A percentile compares a stretch with the other conserved stretches of the same genome.
phyloP scores from a whole-genome alignment of 352 stramenopile species.

The Globisporangium emineosum region DNA sequence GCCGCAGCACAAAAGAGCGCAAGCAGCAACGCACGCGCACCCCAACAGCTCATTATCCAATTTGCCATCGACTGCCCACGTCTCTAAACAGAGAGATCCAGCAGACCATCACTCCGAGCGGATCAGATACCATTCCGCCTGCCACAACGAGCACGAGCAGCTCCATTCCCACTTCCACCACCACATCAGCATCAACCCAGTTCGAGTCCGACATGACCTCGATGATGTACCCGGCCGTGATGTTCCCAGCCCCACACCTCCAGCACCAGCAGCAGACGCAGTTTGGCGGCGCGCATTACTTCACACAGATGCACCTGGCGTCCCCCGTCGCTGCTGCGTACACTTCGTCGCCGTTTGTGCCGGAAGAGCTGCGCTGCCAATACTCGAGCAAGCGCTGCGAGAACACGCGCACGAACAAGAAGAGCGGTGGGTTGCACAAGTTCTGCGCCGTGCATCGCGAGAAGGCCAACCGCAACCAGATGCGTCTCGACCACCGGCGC shows the following conservation, averaged over 20 bases:
- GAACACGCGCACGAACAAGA: conserved; percentile 40
- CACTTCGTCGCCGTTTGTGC: conserved; percentile 15
- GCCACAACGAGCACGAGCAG: background rate
- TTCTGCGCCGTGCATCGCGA: conserved; percentile 53
- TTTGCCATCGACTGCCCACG: conserved; percentile 6
- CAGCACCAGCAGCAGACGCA: conserved; percentile 1
- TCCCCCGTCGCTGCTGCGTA: background rate
- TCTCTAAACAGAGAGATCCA: background rate
- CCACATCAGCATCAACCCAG: background rate
- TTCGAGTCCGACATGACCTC: conserved; percentile 8
- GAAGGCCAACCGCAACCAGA: conserved; percentile 72
- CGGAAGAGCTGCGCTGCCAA: conserved; percentile 47
- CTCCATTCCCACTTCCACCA: background rate
- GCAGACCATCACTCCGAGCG: conserved; percentile 4
- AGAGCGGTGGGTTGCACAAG: conserved; percentile 52
- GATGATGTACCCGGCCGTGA: conserved; percentile 15
- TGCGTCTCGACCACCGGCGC: conserved; percentile 56
- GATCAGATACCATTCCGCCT: conserved; percentile 9
- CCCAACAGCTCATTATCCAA: conserved; percentile 6
- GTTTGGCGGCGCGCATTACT: background rate
- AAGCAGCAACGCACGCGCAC: background rate
- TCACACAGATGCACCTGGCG: background rate
- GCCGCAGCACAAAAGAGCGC: background rate
- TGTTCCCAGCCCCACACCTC: conserved; percentile 6
- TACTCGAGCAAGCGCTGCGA: conserved; percentile 54